A percentile compares a stretch with the other conserved stretches of the same genome.
Conservation (phyloP, 257 asterid genomes). For the Solanum dulcamara region DNA sequence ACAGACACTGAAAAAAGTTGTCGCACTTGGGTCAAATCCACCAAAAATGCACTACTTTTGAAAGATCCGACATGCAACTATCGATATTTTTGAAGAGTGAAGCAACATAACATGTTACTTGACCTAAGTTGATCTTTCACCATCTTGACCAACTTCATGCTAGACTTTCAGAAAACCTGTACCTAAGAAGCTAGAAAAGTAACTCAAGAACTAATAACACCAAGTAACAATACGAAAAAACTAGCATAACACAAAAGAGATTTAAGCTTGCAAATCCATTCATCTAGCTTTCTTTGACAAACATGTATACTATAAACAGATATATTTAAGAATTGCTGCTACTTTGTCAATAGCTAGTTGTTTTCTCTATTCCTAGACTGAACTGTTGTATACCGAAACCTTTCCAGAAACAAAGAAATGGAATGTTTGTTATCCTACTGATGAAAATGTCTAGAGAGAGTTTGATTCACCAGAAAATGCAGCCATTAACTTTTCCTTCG, state of each 20-base stretch:
- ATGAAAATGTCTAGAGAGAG: constrained; percentile 13
- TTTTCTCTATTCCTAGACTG: constrained; percentile 1
- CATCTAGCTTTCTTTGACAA: neutral
- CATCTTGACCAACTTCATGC: constrained; percentile 15
- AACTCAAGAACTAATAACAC: neutral
- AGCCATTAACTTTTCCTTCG: constrained; percentile 64
- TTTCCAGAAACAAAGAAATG: neutral
- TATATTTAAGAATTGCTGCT: neutral
- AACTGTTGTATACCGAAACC: neutral
- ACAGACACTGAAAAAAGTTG: neutral
- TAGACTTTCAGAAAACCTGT: neutral
- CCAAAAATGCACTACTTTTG: neutral
- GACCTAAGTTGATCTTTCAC: neutral
- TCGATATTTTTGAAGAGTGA: neutral
- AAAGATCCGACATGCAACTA: neutral
- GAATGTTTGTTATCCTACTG: constrained; percentile 11
- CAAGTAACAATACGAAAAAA: neutral
- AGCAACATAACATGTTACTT: neutral
- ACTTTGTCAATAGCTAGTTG: neutral
- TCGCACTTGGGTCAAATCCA: neutral
- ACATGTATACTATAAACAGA: neutral
- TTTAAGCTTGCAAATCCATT: neutral
- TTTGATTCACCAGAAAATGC: constrained; percentile 31
- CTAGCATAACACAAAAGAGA: neutral
- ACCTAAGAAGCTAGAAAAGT: neutral